phyloP scores from a whole-genome alignment of 495 filamentous ascomycete species.

The Xylaria longipes region DNA sequence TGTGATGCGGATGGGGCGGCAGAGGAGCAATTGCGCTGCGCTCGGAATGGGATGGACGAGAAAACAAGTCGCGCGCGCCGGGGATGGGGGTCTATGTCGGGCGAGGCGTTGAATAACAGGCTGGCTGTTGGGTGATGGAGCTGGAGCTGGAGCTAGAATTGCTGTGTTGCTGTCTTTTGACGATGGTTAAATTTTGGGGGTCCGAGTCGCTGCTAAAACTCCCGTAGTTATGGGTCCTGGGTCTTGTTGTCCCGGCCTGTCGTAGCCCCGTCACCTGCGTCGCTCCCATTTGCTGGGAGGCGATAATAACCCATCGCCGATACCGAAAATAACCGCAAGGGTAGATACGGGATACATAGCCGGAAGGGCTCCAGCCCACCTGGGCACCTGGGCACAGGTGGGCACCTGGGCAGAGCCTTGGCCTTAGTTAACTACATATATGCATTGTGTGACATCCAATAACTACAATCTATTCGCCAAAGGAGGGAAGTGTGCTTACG shows the following conservation, averaged over 20 bases:
- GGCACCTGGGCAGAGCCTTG: no score
- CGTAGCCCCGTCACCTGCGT: background rate
- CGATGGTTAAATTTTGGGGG: constrained; percentile 20
- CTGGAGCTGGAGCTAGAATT: background rate
- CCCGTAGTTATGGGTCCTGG: background rate
- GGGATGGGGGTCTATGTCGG: constrained; percentile 17
- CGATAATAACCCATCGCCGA: background rate
- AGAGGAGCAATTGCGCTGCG: constrained; percentile 28
- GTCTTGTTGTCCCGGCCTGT: background rate
- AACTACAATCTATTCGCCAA: no score
- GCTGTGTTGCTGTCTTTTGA: background rate
- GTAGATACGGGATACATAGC: background rate
- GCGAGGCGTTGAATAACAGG: background rate
- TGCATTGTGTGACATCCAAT: background rate
- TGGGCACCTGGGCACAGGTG: no score
- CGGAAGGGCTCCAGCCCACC: no score
- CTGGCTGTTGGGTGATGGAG: background rate
- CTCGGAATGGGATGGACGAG: constrained; percentile 33
- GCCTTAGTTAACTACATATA: no score
- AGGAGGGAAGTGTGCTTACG: no score
- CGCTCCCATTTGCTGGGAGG: background rate
- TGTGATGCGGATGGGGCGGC: constrained; percentile 33
- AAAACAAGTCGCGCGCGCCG: background rate
- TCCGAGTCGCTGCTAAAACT: constrained; percentile 20
- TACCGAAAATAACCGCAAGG: constrained; percentile 4